These are phyloP conservation scores for Pseudogymnoascus sp. DNA, from an alignment of 2,329 filamentous ascomycete genomes.

Conservation along the genomic window DNA sequence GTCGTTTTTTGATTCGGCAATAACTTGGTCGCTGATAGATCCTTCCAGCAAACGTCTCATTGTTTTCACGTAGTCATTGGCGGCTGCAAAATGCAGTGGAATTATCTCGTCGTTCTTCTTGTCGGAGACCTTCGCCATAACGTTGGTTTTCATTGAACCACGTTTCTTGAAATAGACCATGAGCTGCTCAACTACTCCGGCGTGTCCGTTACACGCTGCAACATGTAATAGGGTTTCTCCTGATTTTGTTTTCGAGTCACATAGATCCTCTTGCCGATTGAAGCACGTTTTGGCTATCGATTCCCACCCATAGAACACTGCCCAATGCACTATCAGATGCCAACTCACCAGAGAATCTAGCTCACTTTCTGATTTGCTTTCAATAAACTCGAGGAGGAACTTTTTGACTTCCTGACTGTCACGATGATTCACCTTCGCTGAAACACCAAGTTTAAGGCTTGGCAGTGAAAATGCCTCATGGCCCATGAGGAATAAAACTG, in stretches of 20 bases:
- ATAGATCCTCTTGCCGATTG: background rate
- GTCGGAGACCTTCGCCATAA: background rate
- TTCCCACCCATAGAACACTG: background rate
- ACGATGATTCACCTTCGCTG: background rate
- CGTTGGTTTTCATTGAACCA: background rate
- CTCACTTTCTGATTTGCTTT: background rate
- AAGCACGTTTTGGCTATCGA: background rate
- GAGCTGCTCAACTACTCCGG: background rate
- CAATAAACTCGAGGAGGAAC: background rate
- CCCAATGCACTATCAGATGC: background rate
- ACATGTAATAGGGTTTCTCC: background rate
- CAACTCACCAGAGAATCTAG: background rate
- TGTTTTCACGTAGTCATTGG: background rate
- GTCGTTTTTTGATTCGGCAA: background rate
- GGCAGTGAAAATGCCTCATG: background rate
- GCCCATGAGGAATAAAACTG: constrained; percentile 1
- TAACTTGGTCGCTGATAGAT: background rate
- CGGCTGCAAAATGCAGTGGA: background rate
- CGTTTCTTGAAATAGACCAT: background rate
- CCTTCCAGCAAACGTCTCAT: background rate
- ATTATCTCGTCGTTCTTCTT: background rate
- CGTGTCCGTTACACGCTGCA: background rate
- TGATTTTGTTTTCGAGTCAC: background rate
- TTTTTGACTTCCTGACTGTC: background rate
- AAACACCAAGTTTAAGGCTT: background rate